Evolutionary conservation across 2,329 filamentous ascomycete species (phyloP).

Genomic region (Coniochaeta ligniaria): DNA sequence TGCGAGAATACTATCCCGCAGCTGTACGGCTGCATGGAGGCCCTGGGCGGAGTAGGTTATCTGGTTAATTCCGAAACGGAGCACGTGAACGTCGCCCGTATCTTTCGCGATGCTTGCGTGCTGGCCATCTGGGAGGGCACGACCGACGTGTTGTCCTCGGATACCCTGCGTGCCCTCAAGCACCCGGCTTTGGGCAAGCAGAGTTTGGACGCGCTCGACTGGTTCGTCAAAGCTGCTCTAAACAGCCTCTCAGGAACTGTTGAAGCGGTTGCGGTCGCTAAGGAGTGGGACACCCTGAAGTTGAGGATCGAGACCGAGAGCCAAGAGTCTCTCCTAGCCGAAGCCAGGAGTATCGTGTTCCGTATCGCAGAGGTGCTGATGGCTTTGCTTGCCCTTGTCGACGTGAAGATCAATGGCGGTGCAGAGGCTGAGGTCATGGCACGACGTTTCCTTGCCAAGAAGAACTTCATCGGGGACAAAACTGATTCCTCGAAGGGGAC

Average conservation of each 20-base stretch:
- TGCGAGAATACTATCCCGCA: slow-evolving; percentile 42
- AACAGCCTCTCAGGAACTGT: slow-evolving; percentile 3
- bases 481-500: background rate
- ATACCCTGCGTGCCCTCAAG: slow-evolving; percentile 39
- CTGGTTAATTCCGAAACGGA: slow-evolving; percentile 54
- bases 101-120: slow-evolving; percentile 59
- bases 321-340: slow-evolving; percentile 32
- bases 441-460: slow-evolving; percentile 27
- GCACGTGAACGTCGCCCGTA: slow-evolving; percentile 57
- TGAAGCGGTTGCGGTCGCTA: slow-evolving; percentile 13
- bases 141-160: slow-evolving; percentile 59
- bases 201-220: slow-evolving; percentile 33
- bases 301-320: slow-evolving; percentile 23
- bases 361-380: slow-evolving; percentile 34
- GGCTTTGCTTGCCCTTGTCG: slow-evolving; percentile 32
- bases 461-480: slow-evolving; percentile 11
- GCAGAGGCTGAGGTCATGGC: slow-evolving; percentile 30
- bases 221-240: slow-evolving; percentile 22
- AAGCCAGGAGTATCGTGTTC: slow-evolving; percentile 38
- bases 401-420: slow-evolving; percentile 28
- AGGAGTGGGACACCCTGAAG: slow-evolving; percentile 33
- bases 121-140: slow-evolving; percentile 59
- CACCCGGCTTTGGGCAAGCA: slow-evolving; percentile 29
- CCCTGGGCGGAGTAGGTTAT: slow-evolving; percentile 60
- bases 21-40: slow-evolving; percentile 54